phyloP scores from a whole-genome alignment of 2,329 filamentous ascomycete genomes.

The Clonostachys sp. region DNA sequence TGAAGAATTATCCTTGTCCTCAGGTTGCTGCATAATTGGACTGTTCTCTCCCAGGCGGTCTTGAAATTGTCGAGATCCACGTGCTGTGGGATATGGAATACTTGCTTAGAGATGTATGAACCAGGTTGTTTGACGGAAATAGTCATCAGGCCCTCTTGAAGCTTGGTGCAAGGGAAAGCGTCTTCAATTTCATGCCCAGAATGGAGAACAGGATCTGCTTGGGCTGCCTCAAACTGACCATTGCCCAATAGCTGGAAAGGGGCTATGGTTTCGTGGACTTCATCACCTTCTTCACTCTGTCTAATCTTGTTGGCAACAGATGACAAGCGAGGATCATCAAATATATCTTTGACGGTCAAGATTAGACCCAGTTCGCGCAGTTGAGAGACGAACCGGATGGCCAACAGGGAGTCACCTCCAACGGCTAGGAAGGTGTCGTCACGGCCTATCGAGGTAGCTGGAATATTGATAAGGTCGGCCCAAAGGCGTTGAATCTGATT shows the following conservation, averaged over 20 bases:
- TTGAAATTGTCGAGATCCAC: constrained; percentile 7
- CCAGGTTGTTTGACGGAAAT: constrained; percentile 28
- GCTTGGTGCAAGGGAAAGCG: constrained; percentile 40
- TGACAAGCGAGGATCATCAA: constrained; percentile 2
- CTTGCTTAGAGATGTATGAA: constrained; percentile 9
- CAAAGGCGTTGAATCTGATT: constrained; percentile 25
- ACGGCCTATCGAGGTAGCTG: constrained; percentile 1
- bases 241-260: neutral
- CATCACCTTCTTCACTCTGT: neutral
- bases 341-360: constrained; percentile 8
- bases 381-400: constrained; percentile 5
- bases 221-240: neutral
- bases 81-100: constrained; percentile 4
- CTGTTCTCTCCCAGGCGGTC: constrained; percentile 8
- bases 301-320: neutral
- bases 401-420: constrained; percentile 9
- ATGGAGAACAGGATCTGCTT: neutral
- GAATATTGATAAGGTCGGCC: constrained; percentile 4
- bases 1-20: constrained; percentile 10
- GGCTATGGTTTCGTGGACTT: neutral
- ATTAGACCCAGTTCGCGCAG: neutral
- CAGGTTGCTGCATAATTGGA: constrained; percentile 7
- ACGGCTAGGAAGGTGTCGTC: constrained; percentile 6
- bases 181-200: constrained; percentile 28
- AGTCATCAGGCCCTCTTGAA: constrained; percentile 44